These are phyloP conservation scores for Phytopythium ostracodes DNA, from an alignment of 352 stramenopile genomes.

Conservation along the genomic window DNA sequence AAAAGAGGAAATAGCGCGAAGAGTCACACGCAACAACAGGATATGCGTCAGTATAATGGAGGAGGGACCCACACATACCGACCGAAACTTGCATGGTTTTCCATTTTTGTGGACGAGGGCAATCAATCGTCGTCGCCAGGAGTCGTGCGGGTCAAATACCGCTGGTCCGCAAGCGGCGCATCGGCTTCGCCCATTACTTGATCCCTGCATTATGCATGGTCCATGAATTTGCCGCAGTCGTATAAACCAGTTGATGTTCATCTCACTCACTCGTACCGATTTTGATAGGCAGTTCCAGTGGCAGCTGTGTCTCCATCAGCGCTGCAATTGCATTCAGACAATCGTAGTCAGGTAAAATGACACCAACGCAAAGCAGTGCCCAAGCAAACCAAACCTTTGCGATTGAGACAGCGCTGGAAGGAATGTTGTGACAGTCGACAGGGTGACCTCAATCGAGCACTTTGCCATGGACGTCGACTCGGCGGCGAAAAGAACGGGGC, in stretches of 20 bases:
- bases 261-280: neutral
- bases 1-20: neutral
- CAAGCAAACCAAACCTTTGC: conserved; percentile 17
- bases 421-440: conserved; percentile 82
- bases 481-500: conserved; percentile 66
- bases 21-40: conserved; percentile 3
- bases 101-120: neutral
- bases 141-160: conserved; percentile 1
- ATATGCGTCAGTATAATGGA: neutral
- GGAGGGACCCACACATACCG: neutral
- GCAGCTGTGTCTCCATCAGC: neutral
- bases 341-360: neutral
- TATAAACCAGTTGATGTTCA: neutral
- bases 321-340: neutral
- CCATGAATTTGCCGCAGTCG: neutral
- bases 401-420: conserved; percentile 59
- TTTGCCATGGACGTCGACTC: conserved; percentile 70
- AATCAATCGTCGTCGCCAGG: neutral
- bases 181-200: neutral
- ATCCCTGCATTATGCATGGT: neutral
- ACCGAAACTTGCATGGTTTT: neutral
- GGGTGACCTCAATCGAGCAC: conserved; percentile 72
- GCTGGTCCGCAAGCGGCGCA: neutral
- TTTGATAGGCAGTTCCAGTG: neutral
- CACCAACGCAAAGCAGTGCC: neutral